Percentiles rank a stretch among this genome's conserved stretches.
These are phyloP conservation scores for Globisporangium irregulare DNA, from an alignment of 352 stramenopile genomes.

Conservation along the genomic window DNA sequence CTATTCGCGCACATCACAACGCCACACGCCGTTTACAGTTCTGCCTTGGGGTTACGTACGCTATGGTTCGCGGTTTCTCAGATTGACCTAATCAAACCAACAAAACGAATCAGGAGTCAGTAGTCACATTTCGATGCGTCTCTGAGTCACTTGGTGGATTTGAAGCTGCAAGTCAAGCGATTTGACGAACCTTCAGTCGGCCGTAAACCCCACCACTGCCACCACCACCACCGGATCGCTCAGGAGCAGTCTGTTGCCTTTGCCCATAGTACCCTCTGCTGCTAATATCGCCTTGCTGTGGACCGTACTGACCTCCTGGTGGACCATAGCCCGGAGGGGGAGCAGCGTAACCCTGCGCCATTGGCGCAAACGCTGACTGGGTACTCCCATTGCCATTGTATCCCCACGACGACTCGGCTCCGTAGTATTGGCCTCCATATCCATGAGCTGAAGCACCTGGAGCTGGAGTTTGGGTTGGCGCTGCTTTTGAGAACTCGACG, in stretches of 20 bases:
- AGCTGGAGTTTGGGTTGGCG: background rate
- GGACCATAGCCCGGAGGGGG: background rate
- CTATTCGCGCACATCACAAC: background rate
- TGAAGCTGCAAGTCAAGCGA: background rate
- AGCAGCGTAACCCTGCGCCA: conserved; percentile 3
- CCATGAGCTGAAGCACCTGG: background rate
- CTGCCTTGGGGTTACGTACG: background rate
- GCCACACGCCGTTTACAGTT: no score
- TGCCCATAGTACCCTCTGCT: background rate
- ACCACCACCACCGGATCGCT: background rate
- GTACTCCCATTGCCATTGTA: conserved; percentile 2
- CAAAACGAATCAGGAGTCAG: background rate
- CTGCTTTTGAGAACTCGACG: conserved; percentile 17
- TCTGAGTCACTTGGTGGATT: background rate
- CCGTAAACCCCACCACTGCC: background rate
- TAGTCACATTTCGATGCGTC: background rate
- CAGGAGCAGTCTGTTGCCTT: background rate
- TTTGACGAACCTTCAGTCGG: conserved; percentile 2
- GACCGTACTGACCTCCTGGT: background rate
- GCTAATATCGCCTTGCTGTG: background rate
- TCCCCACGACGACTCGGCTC: background rate
- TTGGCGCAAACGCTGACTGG: background rate
- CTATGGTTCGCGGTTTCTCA: background rate
- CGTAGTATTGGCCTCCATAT: conserved; percentile 10
- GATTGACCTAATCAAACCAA: background rate